Evolutionary conservation across 75 land plant species (phyloP), one percentile per base, ranked within the genome.

Genomic region (Chamaecyparis obtusa): DNA sequence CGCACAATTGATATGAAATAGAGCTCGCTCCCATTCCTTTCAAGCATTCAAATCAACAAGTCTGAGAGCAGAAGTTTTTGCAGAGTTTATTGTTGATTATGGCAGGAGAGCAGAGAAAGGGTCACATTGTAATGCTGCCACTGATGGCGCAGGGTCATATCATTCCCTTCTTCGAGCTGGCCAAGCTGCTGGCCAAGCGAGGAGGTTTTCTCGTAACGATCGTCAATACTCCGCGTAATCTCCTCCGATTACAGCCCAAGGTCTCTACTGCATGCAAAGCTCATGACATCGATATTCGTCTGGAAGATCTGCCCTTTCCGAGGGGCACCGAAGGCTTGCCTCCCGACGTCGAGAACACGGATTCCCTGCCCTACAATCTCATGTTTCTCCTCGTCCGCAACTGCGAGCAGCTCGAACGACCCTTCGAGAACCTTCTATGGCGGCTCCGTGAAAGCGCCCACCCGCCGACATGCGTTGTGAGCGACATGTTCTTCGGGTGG

Each of bases 401-500:
- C 46, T 86, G 91, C 14, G 46, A 80, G 10, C 49, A 88, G 36
- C 92, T 94, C 48, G 57, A 87, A 79, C 32, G 84, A 39, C 86
- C 90, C 2, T 83, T 92, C 2, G 85, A 87, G 37, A 2, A 39
- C 3, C 60, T 93, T 27, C 21, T 94, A 11, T 4, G 36, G 5
- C 36, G 77, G 9, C 36, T 74, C 36, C 27, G 36, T 7, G 14
- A 74, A 1, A 5, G 32, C 6, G 15, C 17, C 24, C 75, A 30
- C 83, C 87, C 89, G 1, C 91, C 92, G 1, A 75, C 89, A 5
- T 93, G 92, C 88, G 85, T 94, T 35, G 86, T 94, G 69, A 86
- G 91, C 41, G 95, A 94, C 88, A 77, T 87, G 24, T 93, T 94
- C 88, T 64, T 90, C 14, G 93, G 89, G 17, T 94, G 95, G 95